phyloP scores from a whole-genome alignment of 2,329 filamentous ascomycete species.

The Stagonosporopsis tanaceti region DNA sequence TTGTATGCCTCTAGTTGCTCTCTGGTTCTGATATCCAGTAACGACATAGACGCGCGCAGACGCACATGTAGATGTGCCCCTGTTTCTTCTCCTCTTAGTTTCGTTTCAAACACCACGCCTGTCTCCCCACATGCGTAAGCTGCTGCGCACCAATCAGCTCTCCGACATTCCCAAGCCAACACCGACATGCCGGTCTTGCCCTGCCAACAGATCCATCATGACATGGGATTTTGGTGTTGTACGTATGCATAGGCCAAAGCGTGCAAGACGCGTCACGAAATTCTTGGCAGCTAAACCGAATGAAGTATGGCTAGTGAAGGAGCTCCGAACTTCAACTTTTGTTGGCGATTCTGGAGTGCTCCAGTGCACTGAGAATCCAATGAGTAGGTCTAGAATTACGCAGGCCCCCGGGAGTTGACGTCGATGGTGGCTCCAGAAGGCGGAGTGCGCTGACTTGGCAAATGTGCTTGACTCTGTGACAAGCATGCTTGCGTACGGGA shows the following conservation, averaged over 20 bases:
- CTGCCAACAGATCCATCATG: background rate
- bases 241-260: background rate
- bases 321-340: constrained; percentile 1
- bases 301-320: constrained; percentile 9
- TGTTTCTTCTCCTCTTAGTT: constrained; percentile 1
- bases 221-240: constrained; percentile 15
- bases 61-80: background rate
- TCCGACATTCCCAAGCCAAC: constrained; percentile 5
- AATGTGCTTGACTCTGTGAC: constrained; percentile 6
- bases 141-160: constrained; percentile 7
- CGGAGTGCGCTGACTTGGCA: constrained; percentile 15
- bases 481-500: constrained; percentile 22
- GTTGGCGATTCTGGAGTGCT: background rate
- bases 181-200: background rate
- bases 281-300: constrained; percentile 7
- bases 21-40: background rate
- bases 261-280: constrained; percentile 1
- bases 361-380: constrained; percentile 1
- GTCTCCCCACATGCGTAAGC: constrained; percentile 7
- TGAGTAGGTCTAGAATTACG: background rate
- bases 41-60: background rate
- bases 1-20: background rate
- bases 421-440: constrained; percentile 10
- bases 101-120: constrained; percentile 12
- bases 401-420: constrained; percentile 1